These are phyloP conservation scores for Hypoxylon fragiforme DNA, from an alignment of 495 filamentous ascomycete species.

Conservation along the genomic window DNA sequence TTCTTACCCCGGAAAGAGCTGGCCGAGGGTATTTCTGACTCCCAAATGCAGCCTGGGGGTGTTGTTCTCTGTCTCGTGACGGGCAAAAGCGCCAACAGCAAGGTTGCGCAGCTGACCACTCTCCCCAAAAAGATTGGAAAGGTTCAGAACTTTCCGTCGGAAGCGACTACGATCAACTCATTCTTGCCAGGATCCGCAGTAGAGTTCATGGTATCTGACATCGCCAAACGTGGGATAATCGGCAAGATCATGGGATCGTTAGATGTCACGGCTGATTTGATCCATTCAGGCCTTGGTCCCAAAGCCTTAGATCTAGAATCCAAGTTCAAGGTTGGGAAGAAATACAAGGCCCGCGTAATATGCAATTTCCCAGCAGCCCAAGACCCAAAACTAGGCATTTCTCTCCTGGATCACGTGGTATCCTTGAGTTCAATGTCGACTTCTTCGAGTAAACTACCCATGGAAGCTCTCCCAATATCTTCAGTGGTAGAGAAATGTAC, in stretches of 20 bases:
- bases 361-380: conserved; percentile 80
- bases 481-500: conserved; percentile 74
- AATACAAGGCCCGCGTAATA: conserved; percentile 83
- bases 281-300: conserved; percentile 78
- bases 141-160: conserved; percentile 65
- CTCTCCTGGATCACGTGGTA: conserved; percentile 79
- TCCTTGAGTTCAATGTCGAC: conserved; percentile 59
- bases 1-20: conserved; percentile 92
- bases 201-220: conserved; percentile 79
- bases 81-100: conserved; percentile 73
- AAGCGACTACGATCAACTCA: conserved; percentile 84
- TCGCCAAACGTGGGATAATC: conserved; percentile 56
- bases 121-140: conserved; percentile 70
- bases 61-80: conserved; percentile 83
- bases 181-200: conserved; percentile 89
- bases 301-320: conserved; percentile 65
- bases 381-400: conserved; percentile 80
- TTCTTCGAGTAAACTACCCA: conserved; percentile 43
- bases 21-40: conserved; percentile 65
- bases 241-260: conserved; percentile 93
- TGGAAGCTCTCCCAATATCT: conserved; percentile 67
- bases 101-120: conserved; percentile 83
- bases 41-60: conserved; percentile 63
- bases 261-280: conserved; percentile 83
- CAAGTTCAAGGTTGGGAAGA: conserved; percentile 76